Evolutionary conservation across 2,329 filamentous ascomycete species (phyloP), one percentile per base, ranked within the genome.

Genomic region (Aschersonia sp.): DNA sequence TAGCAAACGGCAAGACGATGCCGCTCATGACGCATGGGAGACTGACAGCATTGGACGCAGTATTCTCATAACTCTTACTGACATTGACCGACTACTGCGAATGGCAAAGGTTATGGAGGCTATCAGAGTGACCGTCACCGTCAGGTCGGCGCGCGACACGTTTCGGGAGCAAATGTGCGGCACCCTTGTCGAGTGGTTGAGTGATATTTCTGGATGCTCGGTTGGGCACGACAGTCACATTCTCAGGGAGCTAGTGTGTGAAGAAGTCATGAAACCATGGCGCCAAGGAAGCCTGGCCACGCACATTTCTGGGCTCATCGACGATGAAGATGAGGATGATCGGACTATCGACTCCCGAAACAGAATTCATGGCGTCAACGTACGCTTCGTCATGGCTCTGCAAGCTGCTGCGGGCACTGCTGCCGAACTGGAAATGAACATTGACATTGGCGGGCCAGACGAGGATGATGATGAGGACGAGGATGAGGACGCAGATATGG

Each of bases 161-260:
- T 98, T 97, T 67, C 78, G 92, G 50, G 92, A 98, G 62, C 86
- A 97, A 62, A 98, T 98, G 94, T 96, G 89, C 57, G 89, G 86
- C n/a, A 88, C 89, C 12, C 91, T 98, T 51, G 84, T 98, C 47
- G 89, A 96, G 57, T 98, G 94, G 94, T 75, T 98, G 28, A 77
- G 82, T 47, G 94, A 98, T 63, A 94, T 98, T 57, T 79, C 89
- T 5, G 89, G 89, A 31, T 96, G 89, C 64, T 84, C 80, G 47
- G 85, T 95, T 44, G 88, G 87, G 1, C 72, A 79, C 32, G 88
- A 98, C 58, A 78, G 81, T 52, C 74, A 85, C 51, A 80, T 97
- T 20, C 70, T 98, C 43, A 78, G 89, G 40, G 82, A 80, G 46
- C 80, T 84, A 5, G 79, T 98, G 40, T 98, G 92, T 59, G 88